A percentile compares a stretch with the other conserved stretches of the same genome.
These are phyloP conservation scores for Trypanosoma rangeli DNA, from an alignment of 208 protist species.

Conservation along the genomic window DNA sequence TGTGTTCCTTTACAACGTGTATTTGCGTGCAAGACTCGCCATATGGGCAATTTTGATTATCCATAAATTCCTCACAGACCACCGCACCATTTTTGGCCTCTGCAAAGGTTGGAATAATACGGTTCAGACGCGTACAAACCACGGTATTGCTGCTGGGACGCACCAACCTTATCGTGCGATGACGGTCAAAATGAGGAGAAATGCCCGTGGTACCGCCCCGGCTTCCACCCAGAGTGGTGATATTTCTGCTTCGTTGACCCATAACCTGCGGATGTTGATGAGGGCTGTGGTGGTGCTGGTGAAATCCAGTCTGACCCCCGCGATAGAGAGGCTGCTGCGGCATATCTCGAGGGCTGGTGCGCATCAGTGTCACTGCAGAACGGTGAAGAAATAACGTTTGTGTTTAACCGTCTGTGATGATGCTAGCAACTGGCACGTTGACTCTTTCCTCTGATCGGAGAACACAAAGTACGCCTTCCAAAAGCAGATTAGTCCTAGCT, in stretches of 20 bases:
- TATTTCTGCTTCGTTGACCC: conserved; percentile 1
- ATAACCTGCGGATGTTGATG: conserved; percentile 23
- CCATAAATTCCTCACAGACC: conserved; percentile 70
- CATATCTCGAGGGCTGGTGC: conserved; percentile 3
- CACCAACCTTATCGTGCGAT: conserved; percentile 22
- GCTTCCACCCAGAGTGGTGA: conserved; percentile 7
- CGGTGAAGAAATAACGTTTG: background rate
- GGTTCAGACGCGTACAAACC: conserved; percentile 16
- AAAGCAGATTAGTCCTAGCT: no score
- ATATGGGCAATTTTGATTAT: conserved; percentile 47
- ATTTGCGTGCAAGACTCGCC: conserved; percentile 74
- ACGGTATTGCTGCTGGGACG: conserved; percentile 18
- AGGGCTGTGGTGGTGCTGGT: conserved; percentile 32
- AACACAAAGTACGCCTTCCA: no score
- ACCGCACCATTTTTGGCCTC: conserved; percentile 27
- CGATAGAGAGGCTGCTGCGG: background rate
- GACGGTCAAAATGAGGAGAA: conserved; percentile 9
- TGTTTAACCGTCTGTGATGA: background rate
- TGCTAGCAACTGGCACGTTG: background rate
- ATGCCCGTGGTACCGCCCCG: conserved; percentile 9
- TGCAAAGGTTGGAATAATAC: conserved; percentile 16
- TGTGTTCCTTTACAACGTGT: conserved; percentile 74
- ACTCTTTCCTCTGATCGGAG: background rate
- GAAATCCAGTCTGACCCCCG: background rate
- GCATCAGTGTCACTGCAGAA: background rate